Conservation (phyloP, 2,329 filamentous ascomycete species). For the Aureobasidium sp. region DNA sequence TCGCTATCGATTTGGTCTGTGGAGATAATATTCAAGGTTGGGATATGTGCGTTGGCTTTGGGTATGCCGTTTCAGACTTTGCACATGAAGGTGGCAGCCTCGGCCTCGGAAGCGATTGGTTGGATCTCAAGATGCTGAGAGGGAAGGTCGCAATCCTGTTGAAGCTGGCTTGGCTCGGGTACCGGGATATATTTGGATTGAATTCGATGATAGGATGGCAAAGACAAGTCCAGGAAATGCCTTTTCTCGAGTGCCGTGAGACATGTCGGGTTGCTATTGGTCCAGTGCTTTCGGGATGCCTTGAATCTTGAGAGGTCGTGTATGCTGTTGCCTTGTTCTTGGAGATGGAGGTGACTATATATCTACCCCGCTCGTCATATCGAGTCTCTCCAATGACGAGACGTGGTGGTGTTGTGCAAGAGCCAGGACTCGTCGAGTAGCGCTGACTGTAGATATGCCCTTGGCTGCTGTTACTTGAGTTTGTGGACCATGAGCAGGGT, state of each 20-base stretch:
- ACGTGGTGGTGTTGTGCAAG: not conserved
- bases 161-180: not conserved
- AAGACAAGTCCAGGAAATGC: not conserved
- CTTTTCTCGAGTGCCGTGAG: too few species aligned
- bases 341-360: not conserved
- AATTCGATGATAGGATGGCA: not conserved
- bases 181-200: not conserved
- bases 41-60: not conserved
- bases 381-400: not conserved
- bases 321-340: not conserved
- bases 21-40: too few species aligned
- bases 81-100: not conserved
- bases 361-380: not conserved
- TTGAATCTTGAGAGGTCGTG: not conserved
- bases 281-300: too few species aligned
- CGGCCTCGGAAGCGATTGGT: not conserved
- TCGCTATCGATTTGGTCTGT: too few species aligned
- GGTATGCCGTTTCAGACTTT: not conserved
- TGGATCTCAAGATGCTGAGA: not conserved
- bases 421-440: not conserved
- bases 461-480: not conserved
- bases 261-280: too few species aligned
- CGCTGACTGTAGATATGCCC: not conserved
- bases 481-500: not conserved
- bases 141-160: not conserved